A percentile compares a stretch with the other conserved stretches of the same genome.
phyloP scores from a whole-genome alignment of 176 grass and related monocot genomes.

The Microstegium vimineum region DNA sequence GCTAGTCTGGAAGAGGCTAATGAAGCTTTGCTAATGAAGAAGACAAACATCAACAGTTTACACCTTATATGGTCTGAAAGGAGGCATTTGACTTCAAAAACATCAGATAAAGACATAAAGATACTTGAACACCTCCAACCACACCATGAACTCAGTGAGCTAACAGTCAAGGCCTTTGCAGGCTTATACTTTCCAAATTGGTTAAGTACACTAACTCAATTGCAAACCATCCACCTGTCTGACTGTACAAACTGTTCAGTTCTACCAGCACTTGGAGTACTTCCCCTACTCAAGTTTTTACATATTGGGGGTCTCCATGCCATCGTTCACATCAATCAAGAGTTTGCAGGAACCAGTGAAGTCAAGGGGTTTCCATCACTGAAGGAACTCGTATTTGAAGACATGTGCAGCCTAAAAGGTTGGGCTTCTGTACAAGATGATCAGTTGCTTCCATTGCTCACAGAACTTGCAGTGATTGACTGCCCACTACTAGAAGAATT shows the following conservation, averaged over 20 bases:
- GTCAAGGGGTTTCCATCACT: slow-evolving; percentile 52
- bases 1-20: slow-evolving; percentile 38
- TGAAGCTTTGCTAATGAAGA: slow-evolving; percentile 46
- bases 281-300: slow-evolving; percentile 53
- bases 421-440: slow-evolving; percentile 38
- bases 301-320: slow-evolving; percentile 40
- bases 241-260: slow-evolving; percentile 48
- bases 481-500: slow-evolving; percentile 50
- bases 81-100: slow-evolving; percentile 23
- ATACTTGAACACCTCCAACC: slow-evolving; percentile 54
- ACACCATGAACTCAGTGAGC: slow-evolving; percentile 51
- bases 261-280: slow-evolving; percentile 56
- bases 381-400: slow-evolving; percentile 48
- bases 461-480: slow-evolving; percentile 44
- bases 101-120: slow-evolving; percentile 12
- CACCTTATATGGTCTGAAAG: slow-evolving; percentile 55
- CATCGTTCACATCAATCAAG: slow-evolving; percentile 47
- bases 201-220: slow-evolving; percentile 46
- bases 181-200: slow-evolving; percentile 58
- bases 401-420: slow-evolving; percentile 43
- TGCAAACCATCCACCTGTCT: slow-evolving; percentile 67
- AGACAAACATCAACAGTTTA: slow-evolving; percentile 40
- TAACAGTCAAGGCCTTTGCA: slow-evolving; percentile 48
- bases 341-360: slow-evolving; percentile 47
- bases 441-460: slow-evolving; percentile 47